Percentiles rank a stretch among this genome's conserved stretches.
These are phyloP conservation scores for Arachnopeziza araneosa DNA, from an alignment of 2,329 filamentous ascomycete species.

Conservation along the genomic window DNA sequence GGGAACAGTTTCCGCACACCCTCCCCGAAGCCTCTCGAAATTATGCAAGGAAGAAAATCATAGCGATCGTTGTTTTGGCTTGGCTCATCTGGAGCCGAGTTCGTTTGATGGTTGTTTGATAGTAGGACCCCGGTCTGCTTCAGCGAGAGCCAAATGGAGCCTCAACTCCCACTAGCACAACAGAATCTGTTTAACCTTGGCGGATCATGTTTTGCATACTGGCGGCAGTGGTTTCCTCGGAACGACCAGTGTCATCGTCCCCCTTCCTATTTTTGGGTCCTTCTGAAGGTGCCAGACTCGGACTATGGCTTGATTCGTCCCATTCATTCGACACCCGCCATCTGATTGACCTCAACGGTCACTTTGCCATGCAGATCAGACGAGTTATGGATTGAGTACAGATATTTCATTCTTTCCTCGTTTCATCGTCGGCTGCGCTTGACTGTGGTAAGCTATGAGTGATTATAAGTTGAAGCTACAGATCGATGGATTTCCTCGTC, in stretches of 20 bases:
- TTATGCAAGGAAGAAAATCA: slow-evolving; percentile 5
- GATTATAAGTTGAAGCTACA: slow-evolving; percentile 16
- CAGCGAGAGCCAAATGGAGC: slow-evolving; percentile 5
- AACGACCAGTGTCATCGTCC: slow-evolving; percentile 12
- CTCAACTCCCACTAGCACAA: slow-evolving; percentile 9
- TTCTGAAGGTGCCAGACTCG: slow-evolving; percentile 8
- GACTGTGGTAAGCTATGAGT: slow-evolving; percentile 5
- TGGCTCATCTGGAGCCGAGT: slow-evolving; percentile 16
- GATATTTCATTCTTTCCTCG: slow-evolving; percentile 8
- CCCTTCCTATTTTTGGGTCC: slow-evolving; percentile 9
- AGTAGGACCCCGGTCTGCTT: slow-evolving; percentile 3
- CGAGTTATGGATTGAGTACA: slow-evolving; percentile 14
- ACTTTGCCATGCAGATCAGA: slow-evolving; percentile 25
- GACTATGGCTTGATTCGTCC: slow-evolving; percentile 6
- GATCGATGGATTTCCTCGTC: slow-evolving; percentile 8
- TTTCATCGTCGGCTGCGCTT: too few species aligned
- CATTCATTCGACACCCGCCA: slow-evolving; percentile 12
- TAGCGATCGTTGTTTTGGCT: slow-evolving; percentile 11
- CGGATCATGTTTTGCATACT: slow-evolving; percentile 15
- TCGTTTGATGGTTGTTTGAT: slow-evolving; percentile 21
- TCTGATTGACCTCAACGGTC: slow-evolving; percentile 9
- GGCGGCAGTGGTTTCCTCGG: slow-evolving; percentile 5
- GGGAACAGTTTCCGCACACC: too few species aligned
- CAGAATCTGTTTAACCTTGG: slow-evolving; percentile 5
- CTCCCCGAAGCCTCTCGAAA: too few species aligned